Conservation (phyloP, 2,329 filamentous ascomycete species). For the Aotearoamyces nothofagi region DNA sequence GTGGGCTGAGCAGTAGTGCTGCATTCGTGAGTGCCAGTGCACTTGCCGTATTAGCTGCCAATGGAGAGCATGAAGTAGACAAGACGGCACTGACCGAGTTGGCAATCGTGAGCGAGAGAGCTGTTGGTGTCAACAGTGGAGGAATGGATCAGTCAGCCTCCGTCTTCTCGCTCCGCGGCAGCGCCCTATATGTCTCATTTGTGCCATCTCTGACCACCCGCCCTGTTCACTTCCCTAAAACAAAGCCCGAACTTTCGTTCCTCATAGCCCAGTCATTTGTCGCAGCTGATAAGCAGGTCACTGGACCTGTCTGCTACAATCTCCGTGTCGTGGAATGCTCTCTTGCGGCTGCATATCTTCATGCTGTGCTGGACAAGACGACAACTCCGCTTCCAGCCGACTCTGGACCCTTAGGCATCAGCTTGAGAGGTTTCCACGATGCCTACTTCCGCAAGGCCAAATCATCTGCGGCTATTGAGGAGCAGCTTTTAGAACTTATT, state of each 20-base stretch:
- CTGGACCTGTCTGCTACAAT: slow-evolving; percentile 90
- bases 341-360: slow-evolving; percentile 60
- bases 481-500: slow-evolving; percentile 63
- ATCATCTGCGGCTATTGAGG: slow-evolving; percentile 27
- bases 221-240: slow-evolving; percentile 69
- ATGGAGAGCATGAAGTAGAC: slow-evolving; percentile 62
- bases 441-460: slow-evolving; percentile 52
- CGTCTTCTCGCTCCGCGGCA: slow-evolving; percentile 76
- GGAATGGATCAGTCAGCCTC: slow-evolving; percentile 97
- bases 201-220: slow-evolving; percentile 60
- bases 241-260: slow-evolving; percentile 73
- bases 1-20: slow-evolving; percentile 84
- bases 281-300: slow-evolving; percentile 85
- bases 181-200: slow-evolving; percentile 83
- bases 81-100: slow-evolving; percentile 88
- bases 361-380: slow-evolving; percentile 39
- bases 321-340: slow-evolving; percentile 91
- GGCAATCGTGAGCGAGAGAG: slow-evolving; percentile 85
- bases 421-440: slow-evolving; percentile 76
- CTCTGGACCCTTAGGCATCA: slow-evolving; percentile 67
- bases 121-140: slow-evolving; percentile 91
- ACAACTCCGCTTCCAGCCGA: slow-evolving; percentile 55
- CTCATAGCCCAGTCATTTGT: slow-evolving; percentile 92
- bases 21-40: slow-evolving; percentile 87
- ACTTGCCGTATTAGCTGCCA: slow-evolving; percentile 74